Evolutionary conservation across 495 filamentous ascomycete genomes (phyloP).

Genomic region (Penicillium odoratum): DNA sequence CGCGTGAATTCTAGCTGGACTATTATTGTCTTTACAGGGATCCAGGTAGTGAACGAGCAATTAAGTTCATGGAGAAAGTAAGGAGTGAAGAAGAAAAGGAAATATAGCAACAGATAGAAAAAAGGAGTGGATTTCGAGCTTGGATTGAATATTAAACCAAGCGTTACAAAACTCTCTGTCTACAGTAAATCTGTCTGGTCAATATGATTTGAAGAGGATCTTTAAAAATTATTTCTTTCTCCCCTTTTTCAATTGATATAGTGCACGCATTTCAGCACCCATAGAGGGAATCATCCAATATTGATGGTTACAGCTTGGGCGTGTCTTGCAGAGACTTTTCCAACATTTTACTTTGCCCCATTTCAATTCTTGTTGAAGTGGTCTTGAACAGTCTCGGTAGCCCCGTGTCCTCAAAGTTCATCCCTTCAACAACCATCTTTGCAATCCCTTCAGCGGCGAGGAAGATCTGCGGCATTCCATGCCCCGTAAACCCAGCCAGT

Average conservation of each 20-base stretch:
- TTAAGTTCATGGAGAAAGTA: slow-evolving; percentile 6
- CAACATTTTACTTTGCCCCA: slow-evolving; percentile 22
- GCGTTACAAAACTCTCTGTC: too few relatives aligned
- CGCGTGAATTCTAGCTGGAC: slow-evolving; percentile 24
- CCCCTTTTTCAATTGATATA: too few relatives aligned
- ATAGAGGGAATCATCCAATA: not conserved
- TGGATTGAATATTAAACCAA: too few relatives aligned
- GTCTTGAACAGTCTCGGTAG: slow-evolving; percentile 43
- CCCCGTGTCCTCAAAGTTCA: slow-evolving; percentile 37
- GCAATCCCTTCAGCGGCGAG: slow-evolving; percentile 46
- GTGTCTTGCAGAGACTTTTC: slow-evolving; percentile 3
- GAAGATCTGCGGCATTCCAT: slow-evolving; percentile 53
- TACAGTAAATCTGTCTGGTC: too few relatives aligned
- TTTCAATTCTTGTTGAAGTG: slow-evolving; percentile 30
- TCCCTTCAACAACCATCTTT: slow-evolving; percentile 38
- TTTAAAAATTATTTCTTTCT: not conserved
- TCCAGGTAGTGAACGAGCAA: slow-evolving; percentile 9
- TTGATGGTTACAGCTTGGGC: slow-evolving; percentile 12
- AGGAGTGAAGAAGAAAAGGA: not conserved
- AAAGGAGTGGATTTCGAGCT: too few relatives aligned
- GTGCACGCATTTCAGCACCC: too few relatives aligned
- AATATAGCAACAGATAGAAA: too few relatives aligned
- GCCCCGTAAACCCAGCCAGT: slow-evolving; percentile 50
- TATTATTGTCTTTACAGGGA: slow-evolving; percentile 6
- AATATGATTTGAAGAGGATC: not conserved